Percentiles rank a stretch among this genome's conserved stretches.
Evolutionary conservation across 2,329 filamentous ascomycete species (phyloP).

Genomic region (Aspergillus fumigatiaffinis): DNA sequence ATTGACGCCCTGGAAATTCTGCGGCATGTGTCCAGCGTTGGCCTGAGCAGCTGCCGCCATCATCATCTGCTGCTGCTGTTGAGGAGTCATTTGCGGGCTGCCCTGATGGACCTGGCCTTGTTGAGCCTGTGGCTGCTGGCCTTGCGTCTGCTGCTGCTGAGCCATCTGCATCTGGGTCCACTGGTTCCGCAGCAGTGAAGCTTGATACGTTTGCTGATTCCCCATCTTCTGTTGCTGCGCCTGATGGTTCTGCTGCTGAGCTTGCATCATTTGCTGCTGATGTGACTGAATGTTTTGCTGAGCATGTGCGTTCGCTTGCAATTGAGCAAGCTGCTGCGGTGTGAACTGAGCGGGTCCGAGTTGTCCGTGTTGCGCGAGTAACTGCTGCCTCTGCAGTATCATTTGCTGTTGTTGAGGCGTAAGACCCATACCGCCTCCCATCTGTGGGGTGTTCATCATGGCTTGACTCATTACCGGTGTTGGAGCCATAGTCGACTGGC

Average conservation of each 20-base stretch:
- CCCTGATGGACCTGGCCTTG: slow-evolving; percentile 29
- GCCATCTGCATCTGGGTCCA: slow-evolving; percentile 37
- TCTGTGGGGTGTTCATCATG: slow-evolving; percentile 39
- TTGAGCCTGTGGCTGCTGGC: slow-evolving; percentile 18
- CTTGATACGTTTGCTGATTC: slow-evolving; percentile 34
- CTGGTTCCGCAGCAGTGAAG: slow-evolving; percentile 36
- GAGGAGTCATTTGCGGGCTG: slow-evolving; percentile 32
- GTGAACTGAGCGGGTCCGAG: slow-evolving; percentile 33
- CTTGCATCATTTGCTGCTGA: slow-evolving; percentile 38
- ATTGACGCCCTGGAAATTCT: slow-evolving; percentile 26
- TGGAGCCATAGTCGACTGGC: slow-evolving; percentile 37
- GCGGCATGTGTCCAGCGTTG: slow-evolving; percentile 33
- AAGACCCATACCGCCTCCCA: slow-evolving; percentile 32
- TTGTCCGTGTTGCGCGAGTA: slow-evolving; percentile 36
- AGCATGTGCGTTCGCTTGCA: slow-evolving; percentile 43
- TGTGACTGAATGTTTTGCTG: slow-evolving; percentile 45
- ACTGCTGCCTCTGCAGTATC: slow-evolving; percentile 36
- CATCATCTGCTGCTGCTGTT: slow-evolving; percentile 36
- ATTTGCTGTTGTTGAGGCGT: slow-evolving; percentile 42
- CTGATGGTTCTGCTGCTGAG: slow-evolving; percentile 32
- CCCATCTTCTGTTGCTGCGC: slow-evolving; percentile 25
- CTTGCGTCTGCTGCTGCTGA: slow-evolving; percentile 29
- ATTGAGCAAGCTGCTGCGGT: slow-evolving; percentile 39
- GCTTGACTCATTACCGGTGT: slow-evolving; percentile 44
- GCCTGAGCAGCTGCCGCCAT: slow-evolving; percentile 38